Conservation (phyloP, 345 rosid species). For the Litchi chinensis region DNA sequence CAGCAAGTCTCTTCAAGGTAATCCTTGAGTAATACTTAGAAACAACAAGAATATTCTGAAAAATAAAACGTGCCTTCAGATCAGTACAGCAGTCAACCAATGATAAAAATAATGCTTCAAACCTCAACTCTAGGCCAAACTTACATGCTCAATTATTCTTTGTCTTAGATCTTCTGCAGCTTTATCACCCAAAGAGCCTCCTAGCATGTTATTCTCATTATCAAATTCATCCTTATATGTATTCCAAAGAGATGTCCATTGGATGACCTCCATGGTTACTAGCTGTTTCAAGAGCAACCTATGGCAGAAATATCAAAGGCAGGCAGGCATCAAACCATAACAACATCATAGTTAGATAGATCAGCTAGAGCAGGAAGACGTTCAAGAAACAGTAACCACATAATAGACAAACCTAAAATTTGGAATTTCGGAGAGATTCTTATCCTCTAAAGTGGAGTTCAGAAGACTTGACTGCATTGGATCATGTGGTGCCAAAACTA, state of each 20-base stretch:
- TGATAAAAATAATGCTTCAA: conserved; percentile 5
- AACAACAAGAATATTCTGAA: conserved; percentile 96
- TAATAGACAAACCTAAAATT: conserved; percentile 61
- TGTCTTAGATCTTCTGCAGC: conserved; percentile 93
- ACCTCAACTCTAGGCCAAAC: conserved; percentile 8
- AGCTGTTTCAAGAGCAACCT: conserved; percentile 86
- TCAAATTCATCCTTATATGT: conserved; percentile 83
- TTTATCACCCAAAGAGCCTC: conserved; percentile 87
- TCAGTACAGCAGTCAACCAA: not conserved
- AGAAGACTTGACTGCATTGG: conserved; percentile 85
- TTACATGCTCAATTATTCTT: conserved; percentile 95
- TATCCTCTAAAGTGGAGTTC: conserved; percentile 79
- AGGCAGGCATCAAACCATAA: not conserved
- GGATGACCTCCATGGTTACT: conserved; percentile 97
- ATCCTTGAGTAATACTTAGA: conserved; percentile 94
- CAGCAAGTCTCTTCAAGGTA: conserved; percentile 85
- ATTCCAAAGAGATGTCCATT: conserved; percentile 95
- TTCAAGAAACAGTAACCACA: not conserved
- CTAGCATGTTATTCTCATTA: conserved; percentile 75
- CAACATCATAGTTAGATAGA: not conserved
- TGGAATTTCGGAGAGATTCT: conserved; percentile 75
- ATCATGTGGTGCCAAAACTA: conserved; percentile 74
- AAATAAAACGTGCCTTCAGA: conserved; percentile 16
- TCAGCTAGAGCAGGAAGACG: not conserved
- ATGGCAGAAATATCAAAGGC: conserved; percentile 15